Conservation (phyloP, 768 basidiomycete species). For the Strobilomyces echinocephalus region DNA sequence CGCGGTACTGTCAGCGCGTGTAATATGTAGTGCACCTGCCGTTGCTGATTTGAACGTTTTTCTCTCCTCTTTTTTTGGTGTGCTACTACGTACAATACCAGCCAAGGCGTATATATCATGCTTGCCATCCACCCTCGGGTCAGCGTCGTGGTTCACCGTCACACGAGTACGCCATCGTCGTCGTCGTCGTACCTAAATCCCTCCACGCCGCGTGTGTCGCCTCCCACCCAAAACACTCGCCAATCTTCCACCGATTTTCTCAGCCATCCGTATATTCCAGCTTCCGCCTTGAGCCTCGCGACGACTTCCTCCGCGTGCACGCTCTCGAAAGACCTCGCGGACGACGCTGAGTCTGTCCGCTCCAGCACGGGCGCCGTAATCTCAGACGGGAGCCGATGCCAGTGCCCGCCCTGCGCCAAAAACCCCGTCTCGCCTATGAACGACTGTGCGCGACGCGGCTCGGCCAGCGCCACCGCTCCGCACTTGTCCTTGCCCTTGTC, state of each 20-base stretch:
- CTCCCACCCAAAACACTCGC: constrained; percentile 81
- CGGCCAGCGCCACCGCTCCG: constrained; percentile 34
- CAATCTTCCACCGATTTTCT: constrained; percentile 70
- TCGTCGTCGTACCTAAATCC: constrained; percentile 16
- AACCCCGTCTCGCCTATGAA: constrained; percentile 60
- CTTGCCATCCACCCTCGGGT: constrained; percentile 2
- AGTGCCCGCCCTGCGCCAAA: constrained; percentile 44
- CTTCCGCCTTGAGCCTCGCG: constrained; percentile 44
- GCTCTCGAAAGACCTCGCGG: constrained; percentile 45
- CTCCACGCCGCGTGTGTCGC: constrained; percentile 35
- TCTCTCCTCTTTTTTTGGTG: constrained; percentile 8
- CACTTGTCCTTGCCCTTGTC: constrained; percentile 16
- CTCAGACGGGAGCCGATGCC: constrained; percentile 33
- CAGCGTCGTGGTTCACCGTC: not conserved
- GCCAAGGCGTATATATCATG: constrained; percentile 16
- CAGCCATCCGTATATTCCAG: constrained; percentile 78
- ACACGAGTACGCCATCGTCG: constrained; percentile 30
- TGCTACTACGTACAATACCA: constrained; percentile 17
- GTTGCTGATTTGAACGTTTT: constrained; percentile 18
- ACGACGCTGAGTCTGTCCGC: constrained; percentile 43
- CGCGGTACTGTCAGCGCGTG: constrained; percentile 21
- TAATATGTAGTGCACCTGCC: constrained; percentile 24
- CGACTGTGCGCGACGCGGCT: constrained; percentile 50
- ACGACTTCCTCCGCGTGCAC: constrained; percentile 49
- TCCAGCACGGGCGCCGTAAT: constrained; percentile 31